Conservation (phyloP, 139 green algal genomes). For the Diplosphaera chodatii region DNA sequence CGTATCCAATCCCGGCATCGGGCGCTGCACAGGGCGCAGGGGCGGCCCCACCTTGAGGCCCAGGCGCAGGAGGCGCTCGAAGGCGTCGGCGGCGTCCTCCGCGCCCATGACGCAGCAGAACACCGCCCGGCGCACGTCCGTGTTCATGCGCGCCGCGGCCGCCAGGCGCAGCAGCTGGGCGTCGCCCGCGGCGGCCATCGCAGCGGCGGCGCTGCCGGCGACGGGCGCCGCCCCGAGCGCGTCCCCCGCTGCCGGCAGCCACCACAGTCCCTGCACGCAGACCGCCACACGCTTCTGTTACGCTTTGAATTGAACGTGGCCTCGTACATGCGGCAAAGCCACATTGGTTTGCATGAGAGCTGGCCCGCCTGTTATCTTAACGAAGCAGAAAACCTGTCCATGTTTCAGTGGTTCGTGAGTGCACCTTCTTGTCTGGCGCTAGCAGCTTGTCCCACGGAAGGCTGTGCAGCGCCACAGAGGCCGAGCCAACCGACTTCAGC, state of each 20-base stretch:
- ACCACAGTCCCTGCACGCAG: slow-evolving; percentile 51
- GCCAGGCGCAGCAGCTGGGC: slow-evolving; percentile 58
- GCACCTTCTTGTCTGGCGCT: slow-evolving; percentile 50
- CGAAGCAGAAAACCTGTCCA: too few species aligned
- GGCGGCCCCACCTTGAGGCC: slow-evolving; percentile 54
- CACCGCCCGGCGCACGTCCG: slow-evolving; percentile 37
- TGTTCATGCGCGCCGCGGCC: slow-evolving; percentile 61
- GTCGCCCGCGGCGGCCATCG: slow-evolving; percentile 1
- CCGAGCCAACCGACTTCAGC: slow-evolving; percentile 43
- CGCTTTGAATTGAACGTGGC: too few species aligned
- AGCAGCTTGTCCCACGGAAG: slow-evolving; percentile 66
- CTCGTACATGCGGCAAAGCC: too few species aligned
- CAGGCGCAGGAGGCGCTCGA: slow-evolving; percentile 68
- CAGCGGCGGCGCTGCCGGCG: not conserved
- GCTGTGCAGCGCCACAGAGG: slow-evolving; percentile 46
- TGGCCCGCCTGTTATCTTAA: too few species aligned
- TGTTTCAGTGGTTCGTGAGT: not conserved
- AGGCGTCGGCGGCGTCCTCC: slow-evolving; percentile 66
- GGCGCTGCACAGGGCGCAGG: too few species aligned
- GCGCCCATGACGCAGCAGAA: slow-evolving; percentile 78
- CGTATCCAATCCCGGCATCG: too few species aligned
- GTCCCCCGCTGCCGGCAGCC: slow-evolving; percentile 43
- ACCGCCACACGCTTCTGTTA: too few species aligned
- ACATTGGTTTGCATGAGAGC: too few species aligned
- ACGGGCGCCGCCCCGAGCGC: not conserved